These are phyloP conservation scores for Sarocladium oryzae DNA, from an alignment of 2,329 filamentous ascomycete species.

Conservation along the genomic window DNA sequence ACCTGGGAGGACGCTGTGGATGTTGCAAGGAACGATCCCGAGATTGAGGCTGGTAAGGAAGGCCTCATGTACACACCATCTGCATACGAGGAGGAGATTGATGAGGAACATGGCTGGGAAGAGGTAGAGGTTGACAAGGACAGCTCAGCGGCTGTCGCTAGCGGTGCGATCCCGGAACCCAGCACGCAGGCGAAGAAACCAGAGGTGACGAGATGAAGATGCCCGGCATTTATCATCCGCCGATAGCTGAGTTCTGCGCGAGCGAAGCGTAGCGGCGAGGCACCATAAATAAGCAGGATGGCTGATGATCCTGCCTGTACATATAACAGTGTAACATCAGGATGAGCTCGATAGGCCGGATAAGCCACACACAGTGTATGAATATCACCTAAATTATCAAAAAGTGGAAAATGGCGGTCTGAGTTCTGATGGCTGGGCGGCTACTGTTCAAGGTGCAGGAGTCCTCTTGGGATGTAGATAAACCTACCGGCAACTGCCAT, in stretches of 20 bases:
- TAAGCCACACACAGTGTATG: slow-evolving; percentile 4
- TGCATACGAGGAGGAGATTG: slow-evolving; percentile 28
- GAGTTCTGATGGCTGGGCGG: too few species aligned
- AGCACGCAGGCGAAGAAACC: background rate
- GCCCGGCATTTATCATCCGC: too few species aligned
- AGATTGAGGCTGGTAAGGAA: slow-evolving; percentile 36
- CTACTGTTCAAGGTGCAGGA: too few species aligned
- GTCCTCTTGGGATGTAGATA: too few species aligned
- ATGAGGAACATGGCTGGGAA: slow-evolving; percentile 18
- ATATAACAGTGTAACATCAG: slow-evolving; percentile 9
- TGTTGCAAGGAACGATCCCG: slow-evolving; percentile 59
- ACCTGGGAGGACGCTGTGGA: slow-evolving; percentile 72
- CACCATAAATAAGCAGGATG: background rate
- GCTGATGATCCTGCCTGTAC: slow-evolving; percentile 3
- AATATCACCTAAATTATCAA: background rate
- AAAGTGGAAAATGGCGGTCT: background rate
- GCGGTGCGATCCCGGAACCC: background rate
- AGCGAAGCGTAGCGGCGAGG: background rate
- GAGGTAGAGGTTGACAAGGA: slow-evolving; percentile 15
- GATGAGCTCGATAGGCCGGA: background rate
- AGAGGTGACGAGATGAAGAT: background rate
- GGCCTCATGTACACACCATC: slow-evolving; percentile 39
- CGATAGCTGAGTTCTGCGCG: too few species aligned
- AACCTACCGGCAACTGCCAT: too few species aligned
- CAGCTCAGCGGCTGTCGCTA: background rate